Evolutionary conservation across 768 basidiomycete species (phyloP).

Genomic region (Pisolithus tinctorius): DNA sequence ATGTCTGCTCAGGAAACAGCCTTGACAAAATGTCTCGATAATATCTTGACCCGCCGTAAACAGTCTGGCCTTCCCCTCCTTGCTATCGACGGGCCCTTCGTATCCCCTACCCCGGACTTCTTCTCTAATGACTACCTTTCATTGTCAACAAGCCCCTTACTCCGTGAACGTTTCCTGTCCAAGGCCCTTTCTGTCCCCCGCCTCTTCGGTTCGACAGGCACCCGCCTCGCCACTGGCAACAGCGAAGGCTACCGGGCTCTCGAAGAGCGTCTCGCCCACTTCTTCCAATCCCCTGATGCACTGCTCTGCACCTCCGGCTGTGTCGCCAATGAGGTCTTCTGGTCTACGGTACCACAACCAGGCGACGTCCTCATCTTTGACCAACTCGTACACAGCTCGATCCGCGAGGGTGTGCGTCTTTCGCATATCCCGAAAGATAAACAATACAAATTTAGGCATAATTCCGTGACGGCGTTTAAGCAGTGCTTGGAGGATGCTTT

Average conservation of each 20-base stretch:
- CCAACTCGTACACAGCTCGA: conserved; percentile 45
- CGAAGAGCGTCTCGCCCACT: conserved; percentile 12
- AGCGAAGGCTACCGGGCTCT: conserved; percentile 22
- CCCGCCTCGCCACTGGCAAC: conserved; percentile 34
- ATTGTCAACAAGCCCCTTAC: conserved; percentile 27
- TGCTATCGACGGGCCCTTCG: too few relatives aligned
- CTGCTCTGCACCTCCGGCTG: conserved; percentile 41
- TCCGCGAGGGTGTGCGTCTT: conserved; percentile 44
- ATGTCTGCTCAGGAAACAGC: too few relatives aligned
- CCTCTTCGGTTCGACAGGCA: conserved; percentile 44
- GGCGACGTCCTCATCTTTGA: conserved; percentile 47
- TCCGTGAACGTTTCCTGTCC: conserved; percentile 29
- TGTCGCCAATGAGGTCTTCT: conserved; percentile 47
- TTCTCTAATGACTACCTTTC: conserved; percentile 50
- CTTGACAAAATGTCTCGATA: too few relatives aligned
- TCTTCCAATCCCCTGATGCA: conserved; percentile 34
- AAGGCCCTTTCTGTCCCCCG: conserved; percentile 13
- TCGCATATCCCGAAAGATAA: conserved; percentile 22
- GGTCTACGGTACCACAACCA: conserved; percentile 36
- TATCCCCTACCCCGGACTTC: conserved; percentile 20
- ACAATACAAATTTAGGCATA: conserved; percentile 38
- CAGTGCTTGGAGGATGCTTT: conserved; percentile 21
- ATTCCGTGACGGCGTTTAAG: conserved; percentile 31
- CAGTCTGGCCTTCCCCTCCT: too few relatives aligned
- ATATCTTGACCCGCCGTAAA: too few relatives aligned